Evolutionary conservation across 106 monocot genomes (phyloP), one percentile per base, ranked within the genome.

Genomic region (Apostasia shenzhenica): DNA sequence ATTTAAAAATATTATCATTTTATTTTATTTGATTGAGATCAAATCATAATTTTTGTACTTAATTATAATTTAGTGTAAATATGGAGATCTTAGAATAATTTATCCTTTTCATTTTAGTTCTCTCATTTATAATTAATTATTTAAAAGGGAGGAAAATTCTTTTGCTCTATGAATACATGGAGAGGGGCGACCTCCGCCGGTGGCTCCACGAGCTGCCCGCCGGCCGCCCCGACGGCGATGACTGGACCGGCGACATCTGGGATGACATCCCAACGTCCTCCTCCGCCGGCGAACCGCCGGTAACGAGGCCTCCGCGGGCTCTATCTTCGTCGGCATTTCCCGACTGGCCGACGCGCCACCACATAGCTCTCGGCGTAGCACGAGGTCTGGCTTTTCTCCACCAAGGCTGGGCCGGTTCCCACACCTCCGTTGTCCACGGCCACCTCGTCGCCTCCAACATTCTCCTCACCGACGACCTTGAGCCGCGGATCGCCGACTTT

Each of bases 131-230:
- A 4, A 4, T 50, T 50, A 50, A 50, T 5, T 50, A 50, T 8
- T 4, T 50, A 5, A 50, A 60, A 89, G 88, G 91, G 14, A 80
- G 66, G 45, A 76, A 86, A 67, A 91, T 84, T 69, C 78, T 95
- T 10, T 47, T 84, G 2, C 72, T 95, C 1, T 89, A 89, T 58
- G 88, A 95, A 68, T 95, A 95, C 84, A 92, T 95, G 80, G 89
- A 92, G 59, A 79, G 78, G 13, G 91, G 95, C 10, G 88, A 95
- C 73, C 76, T 95, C 12, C 84, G 83, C 76, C 88, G 84, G 45
- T 92, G 91, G 95, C 84, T 95, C 61, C 86, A 95, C 66, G 95
- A 95, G 82, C 86, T 89, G 3, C 95, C 92, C 0, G 71, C 84
- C 7, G 79, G 70, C 6, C 67, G 63, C 8, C 71, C 80, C 14